Evolutionary conservation across 2,329 filamentous ascomycete genomes (phyloP).

Genomic region (Ascochyta koolunga): DNA sequence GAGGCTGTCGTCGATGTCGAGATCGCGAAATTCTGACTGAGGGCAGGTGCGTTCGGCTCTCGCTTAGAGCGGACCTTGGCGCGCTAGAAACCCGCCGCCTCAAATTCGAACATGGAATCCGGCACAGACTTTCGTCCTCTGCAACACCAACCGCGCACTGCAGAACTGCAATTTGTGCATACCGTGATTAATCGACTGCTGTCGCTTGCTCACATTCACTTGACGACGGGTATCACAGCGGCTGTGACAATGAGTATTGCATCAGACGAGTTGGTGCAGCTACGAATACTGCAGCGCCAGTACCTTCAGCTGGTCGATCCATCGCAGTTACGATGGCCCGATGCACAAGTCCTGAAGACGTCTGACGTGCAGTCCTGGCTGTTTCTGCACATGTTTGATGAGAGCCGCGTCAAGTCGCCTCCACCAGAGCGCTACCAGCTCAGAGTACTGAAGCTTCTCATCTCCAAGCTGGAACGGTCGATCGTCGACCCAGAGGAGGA

Average conservation of each 20-base stretch:
- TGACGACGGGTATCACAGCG: neutral
- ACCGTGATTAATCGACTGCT: neutral
- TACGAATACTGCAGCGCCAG: constrained; percentile 67
- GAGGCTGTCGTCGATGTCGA: constrained; percentile 20
- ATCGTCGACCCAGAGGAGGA: constrained; percentile 84
- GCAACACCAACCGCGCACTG: constrained; percentile 1
- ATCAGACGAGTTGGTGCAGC: constrained; percentile 13
- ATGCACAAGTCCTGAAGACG: constrained; percentile 62
- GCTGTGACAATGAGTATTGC: constrained; percentile 23
- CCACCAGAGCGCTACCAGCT: constrained; percentile 74
- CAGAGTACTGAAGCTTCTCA: constrained; percentile 74
- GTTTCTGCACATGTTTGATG: constrained; percentile 70
- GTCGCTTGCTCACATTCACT: no score
- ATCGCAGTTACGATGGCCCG: constrained; percentile 67
- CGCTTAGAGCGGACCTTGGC: constrained; percentile 14
- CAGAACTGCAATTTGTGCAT: neutral
- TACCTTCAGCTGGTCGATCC: constrained; percentile 77
- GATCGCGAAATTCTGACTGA: constrained; percentile 4
- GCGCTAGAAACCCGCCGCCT: constrained; percentile 6
- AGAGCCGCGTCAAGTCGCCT: constrained; percentile 59
- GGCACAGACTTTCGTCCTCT: neutral
- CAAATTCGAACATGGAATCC: constrained; percentile 1
- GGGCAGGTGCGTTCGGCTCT: constrained; percentile 12
- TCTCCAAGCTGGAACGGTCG: constrained; percentile 71
- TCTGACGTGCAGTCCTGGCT: constrained; percentile 69